These are phyloP conservation scores for Gossypium schwendimanii DNA, from an alignment of 441 rosid genomes.

Conservation along the genomic window DNA sequence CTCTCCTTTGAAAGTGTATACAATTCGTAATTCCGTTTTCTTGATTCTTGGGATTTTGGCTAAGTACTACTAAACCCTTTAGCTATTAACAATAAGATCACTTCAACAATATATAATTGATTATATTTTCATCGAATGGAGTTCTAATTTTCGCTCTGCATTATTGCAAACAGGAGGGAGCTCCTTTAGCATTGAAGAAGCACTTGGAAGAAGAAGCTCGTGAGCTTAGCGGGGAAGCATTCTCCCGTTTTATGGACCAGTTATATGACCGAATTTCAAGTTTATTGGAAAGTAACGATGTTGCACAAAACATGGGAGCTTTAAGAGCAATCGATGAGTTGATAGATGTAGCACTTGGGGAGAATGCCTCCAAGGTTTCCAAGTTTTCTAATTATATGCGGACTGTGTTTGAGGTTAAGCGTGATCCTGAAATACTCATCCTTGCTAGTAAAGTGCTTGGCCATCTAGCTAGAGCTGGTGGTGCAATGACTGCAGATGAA, in stretches of 20 bases:
- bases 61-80: background rate
- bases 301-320: slow-evolving; percentile 86
- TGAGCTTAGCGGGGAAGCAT: slow-evolving; percentile 84
- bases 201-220: slow-evolving; percentile 84
- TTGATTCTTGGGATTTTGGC: background rate
- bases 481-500: slow-evolving; percentile 99
- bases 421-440: slow-evolving; percentile 75
- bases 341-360: slow-evolving; percentile 88
- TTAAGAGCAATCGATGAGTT: slow-evolving; percentile 89
- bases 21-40: background rate
- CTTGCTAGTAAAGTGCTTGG: slow-evolving; percentile 97
- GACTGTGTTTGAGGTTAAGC: slow-evolving; percentile 69
- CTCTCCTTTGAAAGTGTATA: slow-evolving; percentile 7
- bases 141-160: background rate
- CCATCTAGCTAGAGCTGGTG: slow-evolving; percentile 96
- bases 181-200: slow-evolving; percentile 68
- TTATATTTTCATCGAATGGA: background rate
- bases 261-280: slow-evolving; percentile 62
- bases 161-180: slow-evolving; percentile 54
- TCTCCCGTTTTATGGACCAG: slow-evolving; percentile 83
- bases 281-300: slow-evolving; percentile 67
- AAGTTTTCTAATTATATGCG: slow-evolving; percentile 72
- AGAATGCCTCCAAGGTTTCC: slow-evolving; percentile 93
- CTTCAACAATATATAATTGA: background rate
- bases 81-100: background rate